Conservation (phyloP, 768 basidiomycete species). For the Lentinula sp. region DNA sequence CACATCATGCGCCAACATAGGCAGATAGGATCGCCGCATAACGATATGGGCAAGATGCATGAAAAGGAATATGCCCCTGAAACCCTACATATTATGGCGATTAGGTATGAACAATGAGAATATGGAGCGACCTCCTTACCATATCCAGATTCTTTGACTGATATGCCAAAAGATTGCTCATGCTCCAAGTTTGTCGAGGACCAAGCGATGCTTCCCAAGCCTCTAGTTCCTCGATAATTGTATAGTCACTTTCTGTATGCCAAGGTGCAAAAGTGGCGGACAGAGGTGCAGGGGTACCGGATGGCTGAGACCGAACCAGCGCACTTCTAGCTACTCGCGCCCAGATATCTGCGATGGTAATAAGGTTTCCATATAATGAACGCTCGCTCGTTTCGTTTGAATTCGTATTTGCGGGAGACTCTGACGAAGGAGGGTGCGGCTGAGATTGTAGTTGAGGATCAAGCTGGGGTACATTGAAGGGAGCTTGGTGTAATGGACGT, state of each 20-base stretch:
- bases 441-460: constrained; percentile 7
- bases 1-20: constrained; percentile 7
- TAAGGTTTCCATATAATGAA: constrained; percentile 8
- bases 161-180: constrained; percentile 10
- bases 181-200: constrained; percentile 9
- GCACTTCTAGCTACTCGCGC: constrained; percentile 10
- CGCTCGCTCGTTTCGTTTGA: background rate
- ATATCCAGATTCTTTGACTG: constrained; percentile 8
- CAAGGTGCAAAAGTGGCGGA: constrained; percentile 7
- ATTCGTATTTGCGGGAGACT: background rate
- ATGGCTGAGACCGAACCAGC: constrained; percentile 1
- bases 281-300: background rate
- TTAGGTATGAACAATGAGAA: background rate
- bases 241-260: constrained; percentile 8
- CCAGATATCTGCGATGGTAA: constrained; percentile 9
- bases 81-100: background rate
- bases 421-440: background rate
- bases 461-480: constrained; percentile 8
- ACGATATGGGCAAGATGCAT: constrained; percentile 10
- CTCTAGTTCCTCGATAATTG: background rate
- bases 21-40: constrained; percentile 8
- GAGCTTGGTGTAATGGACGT: background rate
- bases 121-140: background rate
- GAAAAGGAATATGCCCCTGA: constrained; percentile 8
- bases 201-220: constrained; percentile 8